Base-by-base conservation (phyloP, 306 rosid species). In the Sicyos edulis region DNA sequence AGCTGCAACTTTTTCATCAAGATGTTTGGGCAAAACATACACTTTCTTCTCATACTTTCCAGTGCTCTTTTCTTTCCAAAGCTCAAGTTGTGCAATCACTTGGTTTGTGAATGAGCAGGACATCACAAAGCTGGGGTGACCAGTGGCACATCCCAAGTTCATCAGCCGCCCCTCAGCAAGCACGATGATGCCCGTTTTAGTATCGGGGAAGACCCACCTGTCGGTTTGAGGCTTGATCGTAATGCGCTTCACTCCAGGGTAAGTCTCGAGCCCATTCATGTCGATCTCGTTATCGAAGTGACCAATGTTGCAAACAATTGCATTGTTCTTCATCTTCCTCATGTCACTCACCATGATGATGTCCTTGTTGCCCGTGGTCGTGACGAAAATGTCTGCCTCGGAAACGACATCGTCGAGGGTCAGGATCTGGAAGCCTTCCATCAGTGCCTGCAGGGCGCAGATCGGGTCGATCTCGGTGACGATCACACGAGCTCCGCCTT, bases 331-430 rank as follows among this genome's bases (percentile, higher is more conserved):
- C 99, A 93, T 93, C 76, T 89, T 86, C 92, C 5, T 93, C 99
- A 93, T 93, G 78, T 88, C 83, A 14, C 50, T 61, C 0, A 93
- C 74, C 96, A 86, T 93, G 83, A 91, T 88, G 24, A 93, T 93
- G 95, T 93, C 99, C 88, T 93, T 93, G 91, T 91, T 93, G 22
- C 99, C 99, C 0, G 99, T 93, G 76, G 99, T 93, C 85, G 96
- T 93, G 12, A 87, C 95, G 9, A 93, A 87, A 78, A 93, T 93
- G 70, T 93, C 99, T 7, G 95, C 95, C 74, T 80, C 87, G 0
- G 89, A 74, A 44, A 93, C 68, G 6, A 76, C 77, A 12, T 93
- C 96, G 8, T 78, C 87, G 0, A 93, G 79, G 69, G 97, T 84
- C 44, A 87, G 79, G 52, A 93, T 88, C 62, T 85, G 99, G 29